Evolutionary conservation across 1,284 basidiomycete genomes (phyloP), one percentile per base, ranked within the genome.

Genomic region (Pseudozyma tsukubaensis): DNA sequence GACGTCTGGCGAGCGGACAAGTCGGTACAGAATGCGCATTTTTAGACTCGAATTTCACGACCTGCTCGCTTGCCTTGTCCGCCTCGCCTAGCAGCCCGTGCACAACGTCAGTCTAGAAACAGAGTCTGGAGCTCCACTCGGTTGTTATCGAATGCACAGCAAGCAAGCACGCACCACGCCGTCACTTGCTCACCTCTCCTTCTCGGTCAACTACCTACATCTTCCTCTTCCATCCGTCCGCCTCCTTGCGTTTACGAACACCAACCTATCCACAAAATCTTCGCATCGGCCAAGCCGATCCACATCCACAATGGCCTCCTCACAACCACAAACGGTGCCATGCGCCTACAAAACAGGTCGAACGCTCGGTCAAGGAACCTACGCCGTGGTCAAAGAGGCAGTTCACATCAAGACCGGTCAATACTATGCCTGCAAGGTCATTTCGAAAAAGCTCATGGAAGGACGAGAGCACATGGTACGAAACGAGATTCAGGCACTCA

Each of bases 401-500:
- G 94, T 97, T 14, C 95, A 97, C 83, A 92, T 97, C 88, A 91
- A 92, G 86, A 96, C 94, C 0, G 90, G 93, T 52, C 66, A 83
- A 52, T 82, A 81, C 59, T 84, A 81, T 50, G 83, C 83, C 5
- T 84, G 83, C 72, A 84, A 88, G 77, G 87, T 88, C 36, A 86
- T 89, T 79, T 88, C 96, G 89, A 99, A 98, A 89, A 94, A 95
- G 85, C 91, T 99, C 78, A 96, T 99, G 93, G 92, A 86, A 32
- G 87, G 87, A 12, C 79, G 87, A 40, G 87, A 87, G 65, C 86
- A 87, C 61, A 88, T 88, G 86, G 93, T 97, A 59, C 90, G 96
- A 57, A 99, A 99, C 81, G 96, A 99, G 86, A 99, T 99, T 78
- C 89, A 92, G 7, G 94, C 98, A 6, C 88, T 99, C 80, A 99